These are phyloP conservation scores for Geotrichum carabidarum DNA, from an alignment of 1,139 yeast genomes.

Conservation along the genomic window DNA sequence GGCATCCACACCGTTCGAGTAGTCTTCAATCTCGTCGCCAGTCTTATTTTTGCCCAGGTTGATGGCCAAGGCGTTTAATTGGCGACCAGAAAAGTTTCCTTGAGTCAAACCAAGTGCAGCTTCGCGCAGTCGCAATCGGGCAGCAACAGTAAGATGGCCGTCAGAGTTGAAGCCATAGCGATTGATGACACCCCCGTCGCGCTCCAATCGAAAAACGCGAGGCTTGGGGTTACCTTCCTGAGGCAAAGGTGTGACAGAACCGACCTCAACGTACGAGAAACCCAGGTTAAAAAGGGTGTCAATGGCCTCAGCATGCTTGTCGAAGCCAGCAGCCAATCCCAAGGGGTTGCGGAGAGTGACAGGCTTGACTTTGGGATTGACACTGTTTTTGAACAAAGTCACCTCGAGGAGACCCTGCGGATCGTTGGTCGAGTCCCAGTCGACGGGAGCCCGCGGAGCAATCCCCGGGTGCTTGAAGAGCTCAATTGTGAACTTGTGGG, in stretches of 20 bases:
- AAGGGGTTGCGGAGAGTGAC: constrained; percentile 61
- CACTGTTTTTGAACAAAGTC: constrained; percentile 30
- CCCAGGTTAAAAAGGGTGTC: constrained; percentile 75
- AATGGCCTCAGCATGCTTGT: constrained; percentile 91
- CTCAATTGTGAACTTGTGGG: constrained; percentile 72
- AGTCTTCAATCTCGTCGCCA: constrained; percentile 86
- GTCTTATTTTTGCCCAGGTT: constrained; percentile 88
- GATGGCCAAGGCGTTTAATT: constrained; percentile 66
- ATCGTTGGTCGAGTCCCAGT: constrained; percentile 34
- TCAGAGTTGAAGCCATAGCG: constrained; percentile 91
- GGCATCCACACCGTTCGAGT: constrained; percentile 72
- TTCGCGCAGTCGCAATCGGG: constrained; percentile 54
- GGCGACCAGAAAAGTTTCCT: constrained; percentile 53
- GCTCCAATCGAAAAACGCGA: constrained; percentile 76
- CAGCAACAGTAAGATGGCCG: constrained; percentile 74
- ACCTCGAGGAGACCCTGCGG: constrained; percentile 33
- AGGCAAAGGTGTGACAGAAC: constrained; percentile 86
- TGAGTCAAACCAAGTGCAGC: constrained; percentile 18
- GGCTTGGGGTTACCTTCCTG: constrained; percentile 94
- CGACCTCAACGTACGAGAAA: constrained; percentile 86
- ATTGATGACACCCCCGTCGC: constrained; percentile 87
- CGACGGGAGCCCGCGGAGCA: constrained; percentile 31
- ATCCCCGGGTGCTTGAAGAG: constrained; percentile 50
- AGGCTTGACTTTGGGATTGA: constrained; percentile 32
- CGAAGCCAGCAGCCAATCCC: constrained; percentile 95